Conservation (phyloP, 2,329 filamentous ascomycete species). For the Pseudogymnoascus sp. region DNA sequence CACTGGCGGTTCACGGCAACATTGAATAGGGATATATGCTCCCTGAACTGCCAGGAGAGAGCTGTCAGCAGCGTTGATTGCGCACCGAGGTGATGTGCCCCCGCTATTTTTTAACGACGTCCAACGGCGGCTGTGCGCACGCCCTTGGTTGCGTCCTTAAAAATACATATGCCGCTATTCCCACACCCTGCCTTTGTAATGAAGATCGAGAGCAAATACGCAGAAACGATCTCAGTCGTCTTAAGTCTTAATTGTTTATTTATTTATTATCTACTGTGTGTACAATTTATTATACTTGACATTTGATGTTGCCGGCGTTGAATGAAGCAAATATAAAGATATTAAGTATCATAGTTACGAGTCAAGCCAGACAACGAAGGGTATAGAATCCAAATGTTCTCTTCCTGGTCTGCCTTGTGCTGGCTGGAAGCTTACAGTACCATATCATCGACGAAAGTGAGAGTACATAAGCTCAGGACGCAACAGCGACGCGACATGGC, state of each 20-base stretch:
- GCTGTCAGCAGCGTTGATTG: neutral
- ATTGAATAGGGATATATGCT: neutral
- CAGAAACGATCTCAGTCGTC: no score
- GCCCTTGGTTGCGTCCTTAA: neutral
- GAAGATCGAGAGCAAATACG: neutral
- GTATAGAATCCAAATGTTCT: neutral
- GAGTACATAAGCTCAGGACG: neutral
- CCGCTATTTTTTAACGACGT: neutral
- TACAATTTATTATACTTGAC: neutral
- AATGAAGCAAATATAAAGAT: no score
- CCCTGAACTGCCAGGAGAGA: neutral
- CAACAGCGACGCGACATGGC: neutral
- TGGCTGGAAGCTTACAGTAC: neutral
- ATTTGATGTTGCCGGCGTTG: no score
- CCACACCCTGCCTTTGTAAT: neutral
- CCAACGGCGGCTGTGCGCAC: neutral
- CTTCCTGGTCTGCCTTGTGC: neutral
- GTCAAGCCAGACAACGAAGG: no score
- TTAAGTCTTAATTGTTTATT: neutral
- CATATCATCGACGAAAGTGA: neutral
- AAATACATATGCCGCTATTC: neutral
- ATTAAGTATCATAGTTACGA: neutral
- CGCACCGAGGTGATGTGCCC: neutral
- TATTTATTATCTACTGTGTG: neutral
- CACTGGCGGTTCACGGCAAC: neutral